Evolutionary conservation across 352 stramenopile species (phyloP), one percentile per base, ranked within the genome.

Genomic region (Globisporangium carolinianum): DNA sequence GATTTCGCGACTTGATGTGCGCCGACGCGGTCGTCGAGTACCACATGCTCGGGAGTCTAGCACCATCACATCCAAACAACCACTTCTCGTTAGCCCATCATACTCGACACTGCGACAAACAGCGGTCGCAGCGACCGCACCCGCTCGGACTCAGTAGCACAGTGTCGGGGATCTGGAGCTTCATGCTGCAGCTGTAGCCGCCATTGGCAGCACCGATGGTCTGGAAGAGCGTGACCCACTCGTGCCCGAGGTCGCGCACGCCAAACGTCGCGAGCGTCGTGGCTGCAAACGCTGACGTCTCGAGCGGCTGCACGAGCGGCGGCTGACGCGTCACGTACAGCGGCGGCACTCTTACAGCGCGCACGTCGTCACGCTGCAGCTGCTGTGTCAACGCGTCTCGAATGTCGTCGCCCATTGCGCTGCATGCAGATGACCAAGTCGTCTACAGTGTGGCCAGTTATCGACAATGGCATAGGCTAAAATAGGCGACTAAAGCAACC

Each of bases 221-320:
- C 51, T 81, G 72, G 51, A 86, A 86, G 3, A 88, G 47, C 10
- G 69, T 66, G 4, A 88, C 67, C 78, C 78, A 88, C 61, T 88
- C 78, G 46, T 76, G 66, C 0, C 71, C 78, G 8, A 88, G 64
- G 51, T 88, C 76, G 9, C 61, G 53, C 7, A 75, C 52, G 7
- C 67, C 68, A 12, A 68, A 73, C 18, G 60, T 60, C 5, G 36
- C 42, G 35, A 54, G 60, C 0, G 66, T 77, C 43, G 52, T 67
- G 37, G 76, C 66, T 0, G 63, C 61, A 39, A 88, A 85, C 7
- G 45, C 9, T 12, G 78, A 86, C 9, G 61, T 50, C 7, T 70
- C 47, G 45, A 79, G 65, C 6, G 78, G 68, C 52, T 86, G 78
- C 15, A 86, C 67, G n/a, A 86, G 60, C 5, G 78, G 78, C 7